Conservation (phyloP, 1,284 basidiomycete species). For the Cryptococcus deneoformans region DNA sequence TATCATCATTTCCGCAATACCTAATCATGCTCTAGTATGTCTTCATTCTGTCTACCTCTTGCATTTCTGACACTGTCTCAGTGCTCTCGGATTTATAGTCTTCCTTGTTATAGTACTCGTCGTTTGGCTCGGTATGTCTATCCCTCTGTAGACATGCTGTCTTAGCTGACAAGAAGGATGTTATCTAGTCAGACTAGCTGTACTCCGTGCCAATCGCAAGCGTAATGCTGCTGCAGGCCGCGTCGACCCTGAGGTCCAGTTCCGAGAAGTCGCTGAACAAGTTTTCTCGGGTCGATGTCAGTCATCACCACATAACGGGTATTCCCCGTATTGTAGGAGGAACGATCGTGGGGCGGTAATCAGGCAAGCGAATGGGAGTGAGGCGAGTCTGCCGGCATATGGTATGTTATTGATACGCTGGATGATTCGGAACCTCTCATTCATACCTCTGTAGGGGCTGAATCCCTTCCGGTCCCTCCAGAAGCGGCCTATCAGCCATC, state of each 20-base stretch:
- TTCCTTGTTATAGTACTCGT: conserved; percentile 15
- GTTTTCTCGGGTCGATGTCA: background rate
- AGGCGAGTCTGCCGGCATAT: conserved; percentile 15
- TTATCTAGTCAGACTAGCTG: conserved; percentile 3
- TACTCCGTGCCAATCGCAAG: background rate
- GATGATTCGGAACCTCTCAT: background rate
- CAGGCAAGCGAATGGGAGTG: conserved; percentile 5
- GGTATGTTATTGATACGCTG: conserved; percentile 4
- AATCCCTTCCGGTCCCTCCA: conserved; percentile 9
- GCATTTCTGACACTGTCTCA: no score
- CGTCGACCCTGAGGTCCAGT: background rate
- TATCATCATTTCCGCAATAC: background rate
- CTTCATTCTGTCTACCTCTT: background rate
- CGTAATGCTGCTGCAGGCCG: background rate
- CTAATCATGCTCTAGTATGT: background rate
- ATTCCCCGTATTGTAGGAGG: background rate
- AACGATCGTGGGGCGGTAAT: background rate
- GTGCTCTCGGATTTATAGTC: conserved; percentile 8
- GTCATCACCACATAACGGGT: background rate
- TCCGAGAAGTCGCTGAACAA: background rate
- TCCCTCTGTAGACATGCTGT: background rate
- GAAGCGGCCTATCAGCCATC: conserved; percentile 4
- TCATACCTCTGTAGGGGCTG: conserved; percentile 2
- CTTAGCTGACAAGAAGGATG: background rate
- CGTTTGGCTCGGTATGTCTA: conserved; percentile 12